phyloP scores from a whole-genome alignment of 345 rosid genomes.

The Syzygium aromaticum region DNA sequence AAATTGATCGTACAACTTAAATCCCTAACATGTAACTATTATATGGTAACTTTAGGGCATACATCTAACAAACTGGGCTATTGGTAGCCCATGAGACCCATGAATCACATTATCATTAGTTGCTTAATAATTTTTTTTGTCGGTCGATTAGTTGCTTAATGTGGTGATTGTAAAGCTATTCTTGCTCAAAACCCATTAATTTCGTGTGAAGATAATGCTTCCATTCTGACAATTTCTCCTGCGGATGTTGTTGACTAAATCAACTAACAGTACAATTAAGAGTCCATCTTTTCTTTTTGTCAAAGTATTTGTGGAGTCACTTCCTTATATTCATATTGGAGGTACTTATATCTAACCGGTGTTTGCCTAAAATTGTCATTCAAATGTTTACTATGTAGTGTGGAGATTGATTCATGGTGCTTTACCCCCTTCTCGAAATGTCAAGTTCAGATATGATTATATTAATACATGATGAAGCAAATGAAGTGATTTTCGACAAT shows the following conservation, averaged over 20 bases:
- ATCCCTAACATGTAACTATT: too few species aligned
- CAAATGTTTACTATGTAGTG: too few species aligned
- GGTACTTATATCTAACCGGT: too few species aligned
- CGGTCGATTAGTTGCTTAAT: neutral
- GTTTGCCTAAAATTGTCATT: too few species aligned
- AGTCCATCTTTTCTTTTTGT: neutral
- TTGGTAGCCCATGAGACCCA: neutral
- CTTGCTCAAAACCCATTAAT: neutral
- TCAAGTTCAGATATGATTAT: neutral
- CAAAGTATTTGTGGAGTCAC: too few species aligned
- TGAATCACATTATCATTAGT: neutral
- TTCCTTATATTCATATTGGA: too few species aligned
- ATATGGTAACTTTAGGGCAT: too few species aligned
- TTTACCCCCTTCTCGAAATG: too few species aligned
- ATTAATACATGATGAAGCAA: neutral
- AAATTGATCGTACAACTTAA: too few species aligned
- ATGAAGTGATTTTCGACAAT: neutral
- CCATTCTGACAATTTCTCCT: neutral
- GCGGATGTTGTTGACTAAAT: neutral
- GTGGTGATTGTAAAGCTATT: neutral
- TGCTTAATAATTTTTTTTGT: neutral
- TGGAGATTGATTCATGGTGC: too few species aligned
- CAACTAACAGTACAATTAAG: neutral
- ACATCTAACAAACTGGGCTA: neutral
- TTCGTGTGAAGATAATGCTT: neutral